Conservation (phyloP, 1,139 yeast genomes). For the Pichia sp. region DNA sequence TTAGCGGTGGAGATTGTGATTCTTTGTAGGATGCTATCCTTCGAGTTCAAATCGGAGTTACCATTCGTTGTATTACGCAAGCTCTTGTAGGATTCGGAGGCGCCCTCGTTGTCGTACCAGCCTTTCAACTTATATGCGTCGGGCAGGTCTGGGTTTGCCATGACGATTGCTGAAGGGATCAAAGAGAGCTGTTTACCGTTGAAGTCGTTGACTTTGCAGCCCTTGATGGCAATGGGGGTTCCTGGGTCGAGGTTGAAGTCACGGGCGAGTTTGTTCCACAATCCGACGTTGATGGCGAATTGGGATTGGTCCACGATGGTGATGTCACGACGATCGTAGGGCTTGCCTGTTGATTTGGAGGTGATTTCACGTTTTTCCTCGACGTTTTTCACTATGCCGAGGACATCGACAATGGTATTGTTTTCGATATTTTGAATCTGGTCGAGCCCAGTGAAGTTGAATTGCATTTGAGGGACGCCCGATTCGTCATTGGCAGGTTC, state of each 20-base stretch:
- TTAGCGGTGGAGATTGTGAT: conserved; percentile 65
- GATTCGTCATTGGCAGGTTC: conserved; percentile 63
- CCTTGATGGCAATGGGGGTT: conserved; percentile 86
- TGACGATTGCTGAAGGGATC: conserved; percentile 70
- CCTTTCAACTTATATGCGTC: conserved; percentile 88
- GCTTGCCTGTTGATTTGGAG: conserved; percentile 89
- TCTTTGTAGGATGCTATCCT: conserved; percentile 39
- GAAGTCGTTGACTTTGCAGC: conserved; percentile 84
- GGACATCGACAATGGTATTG: conserved; percentile 73
- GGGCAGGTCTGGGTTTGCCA: conserved; percentile 80
- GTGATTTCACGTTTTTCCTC: conserved; percentile 73
- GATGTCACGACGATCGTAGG: conserved; percentile 87
- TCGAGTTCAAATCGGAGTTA: conserved; percentile 31
- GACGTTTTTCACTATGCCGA: conserved; percentile 79
- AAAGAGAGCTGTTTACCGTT: conserved; percentile 82
- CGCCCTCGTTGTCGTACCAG: conserved; percentile 87
- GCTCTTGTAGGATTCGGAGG: conserved; percentile 56
- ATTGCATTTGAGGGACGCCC: conserved; percentile 75
- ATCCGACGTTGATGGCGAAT: conserved; percentile 69
- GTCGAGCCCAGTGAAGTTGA: conserved; percentile 68
- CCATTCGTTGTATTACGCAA: conserved; percentile 42
- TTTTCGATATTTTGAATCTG: conserved; percentile 64
- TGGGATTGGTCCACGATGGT: conserved; percentile 82
- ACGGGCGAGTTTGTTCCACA: conserved; percentile 87
- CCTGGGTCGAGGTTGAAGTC: conserved; percentile 74